Percentiles rank a stretch among this genome's conserved stretches.
These are phyloP conservation scores for Phanerochaete sordida DNA, from an alignment of 768 basidiomycete species.

Conservation along the genomic window DNA sequence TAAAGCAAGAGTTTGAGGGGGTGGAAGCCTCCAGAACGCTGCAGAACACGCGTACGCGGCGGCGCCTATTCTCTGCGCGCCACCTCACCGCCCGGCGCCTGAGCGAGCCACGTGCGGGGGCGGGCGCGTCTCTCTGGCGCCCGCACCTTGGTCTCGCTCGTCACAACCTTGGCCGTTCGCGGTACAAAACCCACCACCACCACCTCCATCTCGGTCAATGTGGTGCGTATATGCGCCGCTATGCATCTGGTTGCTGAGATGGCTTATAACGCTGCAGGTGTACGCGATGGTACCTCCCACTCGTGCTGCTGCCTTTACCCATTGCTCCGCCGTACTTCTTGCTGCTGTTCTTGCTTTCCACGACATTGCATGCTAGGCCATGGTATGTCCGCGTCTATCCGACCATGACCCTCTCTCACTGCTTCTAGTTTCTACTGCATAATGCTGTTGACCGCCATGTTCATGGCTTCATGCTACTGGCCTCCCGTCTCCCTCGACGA, in stretches of 20 bases:
- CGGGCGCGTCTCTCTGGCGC: too few relatives aligned
- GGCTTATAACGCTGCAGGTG: constrained; percentile 46
- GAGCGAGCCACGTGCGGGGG: too few relatives aligned
- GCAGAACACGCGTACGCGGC: constrained; percentile 20
- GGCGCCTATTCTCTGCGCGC: not conserved
- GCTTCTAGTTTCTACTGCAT: constrained; percentile 78
- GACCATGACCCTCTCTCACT: not conserved
- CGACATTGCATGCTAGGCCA: constrained; percentile 78
- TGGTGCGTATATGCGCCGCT: constrained; percentile 42
- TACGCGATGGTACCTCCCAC: constrained; percentile 81
- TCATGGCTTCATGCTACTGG: constrained; percentile 88
- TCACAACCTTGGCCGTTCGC: not conserved
- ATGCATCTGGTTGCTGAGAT: constrained; percentile 1
- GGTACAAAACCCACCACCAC: not conserved
- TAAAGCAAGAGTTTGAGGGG: constrained; percentile 11
- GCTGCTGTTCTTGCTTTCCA: constrained; percentile 69
- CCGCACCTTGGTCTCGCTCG: not conserved
- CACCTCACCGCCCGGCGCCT: too few relatives aligned
- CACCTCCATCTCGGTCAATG: constrained; percentile 30
- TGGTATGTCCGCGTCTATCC: constrained; percentile 50
- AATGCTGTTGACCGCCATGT: constrained; percentile 75
- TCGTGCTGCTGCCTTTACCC: constrained; percentile 73
- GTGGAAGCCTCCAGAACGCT: constrained; percentile 25
- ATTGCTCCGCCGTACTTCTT: constrained; percentile 81
- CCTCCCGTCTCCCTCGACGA: constrained; percentile 70